Evolutionary conservation across 495 filamentous ascomycete species (phyloP).

Genomic region (Thozetella sp.): DNA sequence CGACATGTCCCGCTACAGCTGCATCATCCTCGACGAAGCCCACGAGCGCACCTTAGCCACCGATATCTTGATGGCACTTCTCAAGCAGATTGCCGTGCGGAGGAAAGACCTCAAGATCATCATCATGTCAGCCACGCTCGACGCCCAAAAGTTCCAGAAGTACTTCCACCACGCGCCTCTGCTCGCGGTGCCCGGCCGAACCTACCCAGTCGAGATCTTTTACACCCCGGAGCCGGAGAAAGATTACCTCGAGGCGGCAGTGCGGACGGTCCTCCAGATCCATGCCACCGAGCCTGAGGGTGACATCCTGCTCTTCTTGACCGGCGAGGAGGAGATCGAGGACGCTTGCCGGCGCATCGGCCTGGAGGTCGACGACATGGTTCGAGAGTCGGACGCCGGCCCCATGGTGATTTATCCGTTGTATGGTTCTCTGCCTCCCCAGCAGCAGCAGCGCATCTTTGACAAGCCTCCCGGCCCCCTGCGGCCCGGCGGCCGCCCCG

Average conservation of each 20-base stretch:
- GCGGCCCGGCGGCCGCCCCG: conserved; percentile 76
- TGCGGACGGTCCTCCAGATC: conserved; percentile 94
- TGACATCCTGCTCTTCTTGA: conserved; percentile 94
- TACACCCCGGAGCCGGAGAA: conserved; percentile 96
- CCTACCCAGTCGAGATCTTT: conserved; percentile 96
- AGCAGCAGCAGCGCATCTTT: conserved; percentile 94
- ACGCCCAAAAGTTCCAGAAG: conserved; percentile 97
- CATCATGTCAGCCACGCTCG: conserved; percentile 97
- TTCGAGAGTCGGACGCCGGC: conserved; percentile 85
- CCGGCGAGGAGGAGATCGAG: conserved; percentile 98
- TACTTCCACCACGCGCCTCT: conserved; percentile 96
- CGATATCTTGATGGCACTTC: conserved; percentile 92
- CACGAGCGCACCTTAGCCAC: conserved; percentile 96
- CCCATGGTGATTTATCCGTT: conserved; percentile 90
- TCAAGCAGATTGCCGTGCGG: conserved; percentile 81
- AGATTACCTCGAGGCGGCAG: conserved; percentile 94
- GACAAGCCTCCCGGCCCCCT: conserved; percentile 77
- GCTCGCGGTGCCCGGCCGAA: conserved; percentile 92
- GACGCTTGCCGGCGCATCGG: conserved; percentile 90
- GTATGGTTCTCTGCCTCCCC: conserved; percentile 89
- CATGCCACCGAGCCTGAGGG: conserved; percentile 91
- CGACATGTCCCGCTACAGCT: conserved; percentile 87
- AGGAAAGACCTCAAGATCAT: conserved; percentile 91
- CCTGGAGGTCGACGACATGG: conserved; percentile 88
- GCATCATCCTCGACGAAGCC: conserved; percentile 97